Evolutionary conservation across 306 rosid genomes (phyloP).

Genomic region (Pachyrhizus erosus): DNA sequence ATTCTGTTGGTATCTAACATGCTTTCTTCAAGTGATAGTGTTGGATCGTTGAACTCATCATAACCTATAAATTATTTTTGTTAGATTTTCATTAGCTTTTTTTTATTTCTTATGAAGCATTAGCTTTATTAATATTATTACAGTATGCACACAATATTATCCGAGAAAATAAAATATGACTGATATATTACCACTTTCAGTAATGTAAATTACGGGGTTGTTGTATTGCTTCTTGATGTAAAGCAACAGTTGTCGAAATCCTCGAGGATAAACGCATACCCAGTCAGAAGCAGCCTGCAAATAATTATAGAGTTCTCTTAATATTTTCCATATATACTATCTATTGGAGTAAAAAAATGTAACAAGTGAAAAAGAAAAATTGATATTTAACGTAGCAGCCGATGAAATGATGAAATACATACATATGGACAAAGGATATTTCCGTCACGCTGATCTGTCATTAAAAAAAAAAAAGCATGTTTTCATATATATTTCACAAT

Average conservation of each 20-base stretch:
- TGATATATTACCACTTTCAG: constrained; percentile 50
- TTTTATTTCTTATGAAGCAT: background rate
- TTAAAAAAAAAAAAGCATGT: constrained; percentile 4
- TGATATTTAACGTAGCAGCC: constrained; percentile 1
- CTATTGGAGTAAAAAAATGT: background rate
- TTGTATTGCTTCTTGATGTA: constrained; percentile 46
- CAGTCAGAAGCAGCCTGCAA: constrained; percentile 48
- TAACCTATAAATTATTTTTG: constrained; percentile 39
- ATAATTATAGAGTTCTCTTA: background rate
- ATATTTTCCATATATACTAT: background rate
- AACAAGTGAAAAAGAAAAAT: constrained; percentile 9
- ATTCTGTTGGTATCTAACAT: constrained; percentile 48
- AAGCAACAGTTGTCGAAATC: constrained; percentile 44
- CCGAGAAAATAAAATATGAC: background rate
- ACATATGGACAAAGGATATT: constrained; percentile 43
- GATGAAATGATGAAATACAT: constrained; percentile 38
- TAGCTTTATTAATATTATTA: background rate
- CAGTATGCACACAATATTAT: background rate
- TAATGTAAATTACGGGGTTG: constrained; percentile 50
- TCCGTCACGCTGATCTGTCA: constrained; percentile 46
- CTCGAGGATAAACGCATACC: constrained; percentile 52
- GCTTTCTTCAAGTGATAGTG: constrained; percentile 45
- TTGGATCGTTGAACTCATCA: constrained; percentile 52
- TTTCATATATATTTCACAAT: background rate
- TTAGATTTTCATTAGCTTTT: background rate